Base-by-base conservation (phyloP, 371 early-diverging fungal genomes). In the Lichtheimia ramosa region DNA sequence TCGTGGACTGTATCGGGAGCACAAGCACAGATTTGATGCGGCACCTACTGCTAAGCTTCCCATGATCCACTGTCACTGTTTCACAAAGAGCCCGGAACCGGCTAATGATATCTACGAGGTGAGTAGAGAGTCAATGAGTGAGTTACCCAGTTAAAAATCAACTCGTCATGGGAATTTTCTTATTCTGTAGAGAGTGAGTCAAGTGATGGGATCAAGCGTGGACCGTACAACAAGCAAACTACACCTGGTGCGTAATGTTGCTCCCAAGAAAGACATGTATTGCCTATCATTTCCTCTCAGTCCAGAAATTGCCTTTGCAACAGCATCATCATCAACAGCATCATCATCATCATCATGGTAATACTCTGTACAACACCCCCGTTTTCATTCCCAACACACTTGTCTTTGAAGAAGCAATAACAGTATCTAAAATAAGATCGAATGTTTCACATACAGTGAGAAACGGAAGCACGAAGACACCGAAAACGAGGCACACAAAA, bases 251-350 rank as follows among this genome's bases (percentile, higher is more conserved):
- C 87, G 98, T 24, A 90, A 88, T 54, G 99, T 99, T 0, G 96
- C 99, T 2, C 99, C 99, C 2, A 95, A 94, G 61, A 99, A 97
- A 81, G 95, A 97, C 49, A 98, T 99, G 99, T 90, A 92, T 66
- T 98, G 99, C 64, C 74, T 96, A 42, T 89, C 92, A 5, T 93
- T 99, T 67, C 78, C 79, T 14, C 66, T 95, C 43, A 88, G 84
- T 28, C 67, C 77, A 10, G 83, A 79, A 16, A 69, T 87, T 10
- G 85, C 84, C 12, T 83, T 85, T 71, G 78, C 77, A 21, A 50
- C 51, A 50, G 21, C 39, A 28, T 15, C n/a, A 53, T 21, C 46
- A 54, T 41, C 54, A 25, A 4, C 15, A 27, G 48, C 23, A 54
- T n/a, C 3, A 42, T 6, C 27, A 51, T 18, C 48, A 51, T 25